Base-by-base conservation (phyloP, 805 yeast species). In the Cyberlindnera maritima region DNA sequence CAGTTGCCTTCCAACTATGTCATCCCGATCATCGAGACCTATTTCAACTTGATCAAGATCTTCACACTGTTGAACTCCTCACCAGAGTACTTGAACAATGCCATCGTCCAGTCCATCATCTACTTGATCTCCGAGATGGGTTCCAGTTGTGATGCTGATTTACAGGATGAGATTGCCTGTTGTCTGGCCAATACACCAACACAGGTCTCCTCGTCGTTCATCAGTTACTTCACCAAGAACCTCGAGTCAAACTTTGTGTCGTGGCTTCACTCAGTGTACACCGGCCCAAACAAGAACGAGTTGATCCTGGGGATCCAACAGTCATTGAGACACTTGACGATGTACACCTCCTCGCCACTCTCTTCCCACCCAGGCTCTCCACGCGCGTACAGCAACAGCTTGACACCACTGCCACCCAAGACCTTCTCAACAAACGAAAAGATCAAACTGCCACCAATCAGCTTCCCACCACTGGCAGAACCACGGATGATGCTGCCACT, bases 11-110 rank as follows among this genome's bases (percentile, higher is more conserved):
- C 39, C 3, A 36, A 39, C 20, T 43, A 28, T 21, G 14, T 36
- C 2, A 20, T 43, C 5, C 17, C 44, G 10, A 44, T 74, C n/a
- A 63, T 76, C 36, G 80, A 77, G 41, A 75, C 75, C 66, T 75
- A 74, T 53, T 55, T 77, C 37, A 64, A 72, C 3, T 56, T 76
- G 54, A 62, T 72, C 31, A 71, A 77, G 57, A 60, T 76, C 2
- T 64, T 78, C 54, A 62, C 67, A 3, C 15, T 17, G 4, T 8
- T 50, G 43, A 66, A 64, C 39, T 60, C 58, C 20, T 50, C 51
- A 38, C 56, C 37, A 3, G 42, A 34, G 12, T 18, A 28, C 25
- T 23, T 47, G 36, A 14, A 17, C 12, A 47, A 56, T 20, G 49
- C 54, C 13, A 58, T 59, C n/a, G 20, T 58, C 8, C 61, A 59